Evolutionary conservation across 2,329 filamentous ascomycete species (phyloP), one percentile per base, ranked within the genome.

Genomic region (Hymenoscyphus scutula): DNA sequence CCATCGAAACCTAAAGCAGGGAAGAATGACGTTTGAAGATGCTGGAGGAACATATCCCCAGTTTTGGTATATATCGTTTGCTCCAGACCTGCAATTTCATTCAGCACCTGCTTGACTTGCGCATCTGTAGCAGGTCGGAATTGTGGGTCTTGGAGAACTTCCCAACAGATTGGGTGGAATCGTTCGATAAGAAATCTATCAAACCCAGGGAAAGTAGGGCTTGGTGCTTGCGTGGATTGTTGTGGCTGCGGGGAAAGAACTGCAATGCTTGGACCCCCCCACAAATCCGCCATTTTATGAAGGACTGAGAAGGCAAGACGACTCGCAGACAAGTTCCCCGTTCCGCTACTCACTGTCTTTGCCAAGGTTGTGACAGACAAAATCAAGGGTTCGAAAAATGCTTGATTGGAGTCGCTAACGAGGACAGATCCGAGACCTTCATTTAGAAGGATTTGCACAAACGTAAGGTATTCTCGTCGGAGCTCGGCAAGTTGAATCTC

Each of bases 401-500:
- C 84, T 80, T 97, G 94, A 77, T 99, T 99, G 10, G 87, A 83
- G 72, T 91, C 88, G 72, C 92, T 97, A 67, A 99, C 89, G 51
- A 99, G 87, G 13, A 98, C 92, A 29, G 88, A 85, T 10, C 90
- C 92, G 4, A 99, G 85, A 61, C 96, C 91, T 73, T 99, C 96
- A 74, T 91, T 91, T 41, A 99, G 78, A 63, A 99, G 92, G 62
- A 96, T 89, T 58, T 92, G 86, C 66, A 99, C 80, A 76, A 99
- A 98, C 61, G 92, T 92, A n/a, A 99, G 82, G 71, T 97, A 99
- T 74, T 99, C 94, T 67, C 92, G 86, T 69, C 94, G 90, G 64
- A 99, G 82, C 77, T 98, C 95, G 17, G 86, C 89, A 59, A 98
- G 84, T 76, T 99, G 93, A 64, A 99, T 96, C 76, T 97, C 92